These are phyloP conservation scores for Craterostigma plantagineum DNA, from an alignment of 257 asterid genomes.

Conservation along the genomic window DNA sequence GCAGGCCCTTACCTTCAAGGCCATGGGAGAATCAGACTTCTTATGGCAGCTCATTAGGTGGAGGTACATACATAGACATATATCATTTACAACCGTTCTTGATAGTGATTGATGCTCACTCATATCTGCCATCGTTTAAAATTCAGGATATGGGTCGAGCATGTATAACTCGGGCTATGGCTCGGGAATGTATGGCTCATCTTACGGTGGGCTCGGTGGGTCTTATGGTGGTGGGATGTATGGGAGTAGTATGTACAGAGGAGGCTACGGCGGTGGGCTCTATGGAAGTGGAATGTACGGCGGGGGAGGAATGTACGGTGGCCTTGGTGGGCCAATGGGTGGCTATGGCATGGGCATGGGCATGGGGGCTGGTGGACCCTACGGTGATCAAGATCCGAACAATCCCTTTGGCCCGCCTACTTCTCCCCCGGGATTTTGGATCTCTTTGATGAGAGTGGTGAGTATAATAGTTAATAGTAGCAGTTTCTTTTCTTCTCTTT, in stretches of 20 bases:
- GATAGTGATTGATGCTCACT: background rate
- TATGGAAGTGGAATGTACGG: slow-evolving; percentile 72
- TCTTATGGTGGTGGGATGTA: slow-evolving; percentile 66
- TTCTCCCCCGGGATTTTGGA: slow-evolving; percentile 81
- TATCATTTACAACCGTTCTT: too few relatives aligned
- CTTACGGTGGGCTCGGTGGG: slow-evolving; percentile 52
- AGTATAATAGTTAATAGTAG: slow-evolving; percentile 15
- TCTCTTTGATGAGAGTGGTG: slow-evolving; percentile 91
- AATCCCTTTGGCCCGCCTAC: slow-evolving; percentile 79
- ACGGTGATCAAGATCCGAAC: slow-evolving; percentile 83
- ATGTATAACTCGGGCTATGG: slow-evolving; percentile 57
- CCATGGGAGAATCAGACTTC: slow-evolving; percentile 88
- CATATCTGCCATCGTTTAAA: slow-evolving; percentile 7
- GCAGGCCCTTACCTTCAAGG: slow-evolving; percentile 72
- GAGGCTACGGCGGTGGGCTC: slow-evolving; percentile 73
- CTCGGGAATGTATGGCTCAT: slow-evolving; percentile 30
- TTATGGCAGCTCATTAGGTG: slow-evolving; percentile 61
- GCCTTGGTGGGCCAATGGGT: slow-evolving; percentile 50
- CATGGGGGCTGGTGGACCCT: slow-evolving; percentile 42
- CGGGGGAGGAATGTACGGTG: slow-evolving; percentile 72
- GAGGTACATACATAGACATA: slow-evolving; percentile 5
- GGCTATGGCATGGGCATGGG: slow-evolving; percentile 73
- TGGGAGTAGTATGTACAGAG: slow-evolving; percentile 74
- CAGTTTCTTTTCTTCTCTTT: background rate
- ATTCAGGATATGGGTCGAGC: slow-evolving; percentile 50